Evolutionary conservation across 83 land plant species (phyloP).

Genomic region (Thuja plicata): DNA sequence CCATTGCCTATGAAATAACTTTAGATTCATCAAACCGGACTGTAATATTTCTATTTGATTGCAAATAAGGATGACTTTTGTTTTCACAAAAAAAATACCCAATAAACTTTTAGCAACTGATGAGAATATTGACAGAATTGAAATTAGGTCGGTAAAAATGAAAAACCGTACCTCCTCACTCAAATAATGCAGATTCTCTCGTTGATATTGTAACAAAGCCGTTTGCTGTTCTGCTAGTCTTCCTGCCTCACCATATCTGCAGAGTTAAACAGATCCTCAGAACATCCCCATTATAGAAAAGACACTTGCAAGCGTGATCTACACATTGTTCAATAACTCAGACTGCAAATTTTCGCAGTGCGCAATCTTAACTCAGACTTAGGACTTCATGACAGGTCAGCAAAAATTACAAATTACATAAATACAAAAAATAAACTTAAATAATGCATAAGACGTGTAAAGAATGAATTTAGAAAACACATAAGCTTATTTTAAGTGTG

Average conservation of each 20-base stretch:
- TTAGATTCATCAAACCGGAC: neutral
- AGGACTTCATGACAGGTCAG: too few species aligned
- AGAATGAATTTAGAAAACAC: too few species aligned
- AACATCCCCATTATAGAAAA: neutral
- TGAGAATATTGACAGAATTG: neutral
- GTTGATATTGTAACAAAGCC: slow-evolving; percentile 83
- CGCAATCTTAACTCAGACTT: too few species aligned
- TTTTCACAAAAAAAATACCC: neutral
- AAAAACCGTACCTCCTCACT: slow-evolving; percentile 77
- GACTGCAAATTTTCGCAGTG: too few species aligned
- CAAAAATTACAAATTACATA: too few species aligned
- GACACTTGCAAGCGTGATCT: neutral
- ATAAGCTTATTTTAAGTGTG: neutral
- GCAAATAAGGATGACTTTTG: neutral
- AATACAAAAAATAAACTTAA: too few species aligned
- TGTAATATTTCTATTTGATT: neutral
- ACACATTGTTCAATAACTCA: too few species aligned
- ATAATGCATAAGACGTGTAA: too few species aligned
- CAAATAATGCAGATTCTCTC: slow-evolving; percentile 78
- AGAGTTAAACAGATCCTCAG: neutral
- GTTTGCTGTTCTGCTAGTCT: slow-evolving; percentile 89
- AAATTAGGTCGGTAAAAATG: neutral
- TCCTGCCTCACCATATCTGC: slow-evolving; percentile 71
- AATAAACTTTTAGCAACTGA: neutral
- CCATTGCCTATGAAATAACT: neutral